Evolutionary conservation across 2,329 filamentous ascomycete species (phyloP), one percentile per base, ranked within the genome.

Genomic region (Fusarium sp.): DNA sequence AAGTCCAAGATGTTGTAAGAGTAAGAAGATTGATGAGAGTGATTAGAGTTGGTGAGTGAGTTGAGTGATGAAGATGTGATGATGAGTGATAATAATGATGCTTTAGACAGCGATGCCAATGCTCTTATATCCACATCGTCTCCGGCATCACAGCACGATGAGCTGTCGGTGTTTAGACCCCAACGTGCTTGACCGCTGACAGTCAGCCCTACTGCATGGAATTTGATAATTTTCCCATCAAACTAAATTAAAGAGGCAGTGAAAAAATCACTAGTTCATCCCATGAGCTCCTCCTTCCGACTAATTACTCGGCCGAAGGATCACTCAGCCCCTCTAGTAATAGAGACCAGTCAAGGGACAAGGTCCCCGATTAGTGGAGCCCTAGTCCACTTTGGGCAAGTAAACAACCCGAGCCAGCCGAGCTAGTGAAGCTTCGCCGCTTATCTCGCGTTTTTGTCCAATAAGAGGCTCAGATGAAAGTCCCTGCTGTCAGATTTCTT

Each of bases 391-490:
- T 38, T n/a, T 38, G 5, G 34, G 34, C 10, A 6, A 32, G 30
- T 32, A 9, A 16, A 32, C 30, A 16, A 32, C 3, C 16, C 34
- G 34, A 12, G 18, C 18, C 3, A 2, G 34, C 34, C 34, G 34
- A 38, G 18, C 34, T 38, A 38, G 34, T 38, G 34, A 38, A n/a
- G 18, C 34, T 38, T 0, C 18, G 18, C 34, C 34, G 34, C 34
- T 38, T 38, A 38, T 38, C 7, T n/a, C 34, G 6, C 34, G 34
- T 0, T 4, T 38, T 0, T 0, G 6, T 0, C 34, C 34, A 38
- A 38, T 38, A 0, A 38, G 6, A n/a, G 3, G 0, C 0, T n/a
- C 34, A 2, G 10, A 38, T 12, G 5, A n/a, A 38, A 18, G 6
- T 12, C 18, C 34, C 10, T n/a, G 18, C 34, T 38, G 34, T 38